Percentiles rank a stretch among this genome's conserved stretches.
Conservation (phyloP, 176 grass and related monocot species). For the Cenchrus purpureus region DNA sequence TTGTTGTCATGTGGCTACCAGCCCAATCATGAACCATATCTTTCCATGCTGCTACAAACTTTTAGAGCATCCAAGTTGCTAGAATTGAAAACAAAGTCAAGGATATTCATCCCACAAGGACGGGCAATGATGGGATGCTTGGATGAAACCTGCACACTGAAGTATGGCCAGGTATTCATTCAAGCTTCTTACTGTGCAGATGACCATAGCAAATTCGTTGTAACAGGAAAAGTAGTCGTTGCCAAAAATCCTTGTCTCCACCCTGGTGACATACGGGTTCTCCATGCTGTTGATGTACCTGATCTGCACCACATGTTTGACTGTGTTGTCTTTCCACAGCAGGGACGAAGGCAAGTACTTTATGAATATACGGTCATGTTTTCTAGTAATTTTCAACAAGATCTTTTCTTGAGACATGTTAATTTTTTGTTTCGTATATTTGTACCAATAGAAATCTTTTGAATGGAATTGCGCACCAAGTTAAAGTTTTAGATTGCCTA, state of each 20-base stretch:
- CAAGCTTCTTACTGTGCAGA: conserved; percentile 52
- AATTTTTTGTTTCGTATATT: background rate
- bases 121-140: conserved; percentile 90
- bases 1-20: conserved; percentile 70
- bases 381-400: background rate
- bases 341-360: conserved; percentile 66
- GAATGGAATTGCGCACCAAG: background rate
- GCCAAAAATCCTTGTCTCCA: conserved; percentile 95
- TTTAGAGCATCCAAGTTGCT: conserved; percentile 77
- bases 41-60: conserved; percentile 82
- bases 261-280: conserved; percentile 77
- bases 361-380: conserved; percentile 5
- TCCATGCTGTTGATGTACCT: conserved; percentile 77
- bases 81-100: conserved; percentile 76
- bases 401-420: background rate
- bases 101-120: conserved; percentile 78
- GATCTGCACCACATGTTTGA: conserved; percentile 80
- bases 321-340: conserved; percentile 95
- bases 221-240: conserved; percentile 67
- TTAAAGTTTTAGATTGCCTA: background rate
- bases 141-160: conserved; percentile 74
- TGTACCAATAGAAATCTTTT: background rate
- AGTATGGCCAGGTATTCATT: conserved; percentile 82
- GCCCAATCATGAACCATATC: conserved; percentile 76
- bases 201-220: conserved; percentile 10